A percentile compares a stretch with the other conserved stretches of the same genome.
Conservation (phyloP, 2,329 filamentous ascomycete species). For the Penicillium thymicola region DNA sequence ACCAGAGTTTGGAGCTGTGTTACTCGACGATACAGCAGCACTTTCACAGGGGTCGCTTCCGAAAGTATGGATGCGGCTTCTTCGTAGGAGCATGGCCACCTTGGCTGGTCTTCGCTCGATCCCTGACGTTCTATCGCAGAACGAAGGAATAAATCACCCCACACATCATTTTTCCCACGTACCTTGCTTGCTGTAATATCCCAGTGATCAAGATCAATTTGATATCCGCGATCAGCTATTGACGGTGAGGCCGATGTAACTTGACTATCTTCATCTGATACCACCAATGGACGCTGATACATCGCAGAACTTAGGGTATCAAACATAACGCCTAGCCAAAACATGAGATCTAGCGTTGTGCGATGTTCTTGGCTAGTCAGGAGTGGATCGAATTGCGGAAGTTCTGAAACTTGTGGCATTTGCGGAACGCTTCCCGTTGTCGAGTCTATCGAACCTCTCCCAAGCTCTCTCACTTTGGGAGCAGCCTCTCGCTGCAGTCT, state of each 20-base stretch:
- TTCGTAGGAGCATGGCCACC: slow-evolving; percentile 57
- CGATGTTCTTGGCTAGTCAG: slow-evolving; percentile 31
- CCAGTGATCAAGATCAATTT: slow-evolving; percentile 12
- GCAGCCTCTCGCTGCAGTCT: slow-evolving; percentile 13
- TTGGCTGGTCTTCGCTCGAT: slow-evolving; percentile 20
- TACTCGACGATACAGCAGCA: slow-evolving; percentile 57
- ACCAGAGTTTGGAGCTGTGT: slow-evolving; percentile 55
- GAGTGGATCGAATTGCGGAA: slow-evolving; percentile 9
- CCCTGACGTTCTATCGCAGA: slow-evolving; percentile 8
- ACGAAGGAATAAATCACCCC: slow-evolving; percentile 41
- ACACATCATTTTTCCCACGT: slow-evolving; percentile 29
- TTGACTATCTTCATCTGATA: slow-evolving; percentile 48
- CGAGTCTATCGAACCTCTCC: background rate
- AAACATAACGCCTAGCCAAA: slow-evolving; percentile 60
- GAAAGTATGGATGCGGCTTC: slow-evolving; percentile 50
- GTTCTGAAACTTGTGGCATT: background rate
- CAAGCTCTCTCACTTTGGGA: background rate
- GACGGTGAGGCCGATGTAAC: slow-evolving; percentile 20
- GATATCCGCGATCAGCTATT: background rate
- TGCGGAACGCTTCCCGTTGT: background rate
- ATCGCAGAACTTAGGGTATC: slow-evolving; percentile 57
- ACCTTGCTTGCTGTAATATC: background rate
- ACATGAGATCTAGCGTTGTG: slow-evolving; percentile 53
- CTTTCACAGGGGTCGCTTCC: slow-evolving; percentile 57
- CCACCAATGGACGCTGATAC: slow-evolving; percentile 46